Evolutionary conservation across 2,329 filamentous ascomycete genomes (phyloP).

Genomic region (Phialophora macrospora): DNA sequence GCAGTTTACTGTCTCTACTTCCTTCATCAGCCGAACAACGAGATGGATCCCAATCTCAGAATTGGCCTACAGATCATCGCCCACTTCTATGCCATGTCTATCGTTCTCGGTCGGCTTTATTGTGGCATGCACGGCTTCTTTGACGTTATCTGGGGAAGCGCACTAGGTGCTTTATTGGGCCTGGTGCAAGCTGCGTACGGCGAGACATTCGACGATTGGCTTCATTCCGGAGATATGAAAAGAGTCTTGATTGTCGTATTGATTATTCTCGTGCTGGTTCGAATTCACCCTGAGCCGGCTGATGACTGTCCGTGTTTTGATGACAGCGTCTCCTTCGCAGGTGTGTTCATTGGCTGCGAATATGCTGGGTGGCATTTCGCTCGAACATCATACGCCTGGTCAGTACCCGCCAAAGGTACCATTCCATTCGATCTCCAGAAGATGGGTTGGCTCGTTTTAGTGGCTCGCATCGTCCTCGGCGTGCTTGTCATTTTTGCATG

Average conservation of each 20-base stretch:
- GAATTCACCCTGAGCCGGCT: constrained; percentile 91
- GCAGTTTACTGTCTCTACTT: constrained; percentile 80
- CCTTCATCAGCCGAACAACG: constrained; percentile 54
- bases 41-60: constrained; percentile 64
- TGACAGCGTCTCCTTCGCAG: constrained; percentile 91
- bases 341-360: constrained; percentile 83
- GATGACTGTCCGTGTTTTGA: constrained; percentile 98
- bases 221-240: constrained; percentile 66
- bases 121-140: constrained; percentile 99
- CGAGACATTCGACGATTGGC: constrained; percentile 69
- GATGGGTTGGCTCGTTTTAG: constrained; percentile 68
- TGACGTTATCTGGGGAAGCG: constrained; percentile 81
- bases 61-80: constrained; percentile 69
- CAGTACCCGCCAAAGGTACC: constrained; percentile 60
- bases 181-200: constrained; percentile 61
- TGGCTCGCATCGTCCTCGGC: constrained; percentile 74
- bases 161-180: constrained; percentile 71
- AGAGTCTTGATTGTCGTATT: constrained; percentile 68
- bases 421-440: constrained; percentile 69
- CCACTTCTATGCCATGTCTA: constrained; percentile 86
- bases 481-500: constrained; percentile 85
- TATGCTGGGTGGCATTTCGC: constrained; percentile 82
- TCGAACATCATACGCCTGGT: constrained; percentile 59
- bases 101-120: constrained; percentile 88
- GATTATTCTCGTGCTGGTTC: constrained; percentile 74